Base-by-base conservation (phyloP, 1,139 yeast species). In the Nakaseomyces bracarensis region DNA sequence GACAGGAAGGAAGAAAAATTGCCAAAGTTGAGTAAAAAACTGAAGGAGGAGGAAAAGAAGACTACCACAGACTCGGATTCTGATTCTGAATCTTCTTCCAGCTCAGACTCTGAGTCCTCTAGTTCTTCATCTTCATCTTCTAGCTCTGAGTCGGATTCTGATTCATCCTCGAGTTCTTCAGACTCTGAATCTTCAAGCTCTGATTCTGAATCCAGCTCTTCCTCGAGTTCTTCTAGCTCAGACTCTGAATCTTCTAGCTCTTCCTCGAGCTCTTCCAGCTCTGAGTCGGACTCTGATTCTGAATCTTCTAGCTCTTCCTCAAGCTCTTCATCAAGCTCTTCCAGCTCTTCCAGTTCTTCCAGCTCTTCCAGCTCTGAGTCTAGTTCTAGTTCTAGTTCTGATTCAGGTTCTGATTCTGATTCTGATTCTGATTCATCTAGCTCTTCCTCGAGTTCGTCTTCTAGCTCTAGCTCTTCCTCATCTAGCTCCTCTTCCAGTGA, bases 11-110 rank as follows among this genome's bases (percentile, higher is more conserved):
- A 46, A 16, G 50, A 44, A 23, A 45, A 45, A 39, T 48, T 54
- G 21, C 62, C 63, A 43, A 60, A 58, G 40, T 46, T 59, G 40
- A 55, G 61, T 39, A 47, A 46, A 35, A 56, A 57, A 38, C 52
- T 41, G 41, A 56, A 51, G 40, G 43, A 44, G 23, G 46, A 44
- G 36, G 52, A 49, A 42, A 38, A 39, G 41, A 41, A 42, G 25
- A 36, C 42, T 41, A n/a, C n/a, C n/a, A n/a, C 27, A 11, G 26
- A 13, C n/a, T 40, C 46, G 19, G 28, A 28, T 16, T 58, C 66
- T 19, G 55, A 48, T 34, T 57, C 66, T 18, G 43, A 50, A 15
- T 34, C 45, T 10, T 37, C 28, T 5, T 27, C 46, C 10, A 36
- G 41, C n/a, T 45, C 46, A 18, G 34, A 39, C 23, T 38, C 41